A percentile compares a stretch with the other conserved stretches of the same genome.
These are phyloP conservation scores for Penstemon barbatus DNA, from an alignment of 257 asterid genomes.

Conservation along the genomic window DNA sequence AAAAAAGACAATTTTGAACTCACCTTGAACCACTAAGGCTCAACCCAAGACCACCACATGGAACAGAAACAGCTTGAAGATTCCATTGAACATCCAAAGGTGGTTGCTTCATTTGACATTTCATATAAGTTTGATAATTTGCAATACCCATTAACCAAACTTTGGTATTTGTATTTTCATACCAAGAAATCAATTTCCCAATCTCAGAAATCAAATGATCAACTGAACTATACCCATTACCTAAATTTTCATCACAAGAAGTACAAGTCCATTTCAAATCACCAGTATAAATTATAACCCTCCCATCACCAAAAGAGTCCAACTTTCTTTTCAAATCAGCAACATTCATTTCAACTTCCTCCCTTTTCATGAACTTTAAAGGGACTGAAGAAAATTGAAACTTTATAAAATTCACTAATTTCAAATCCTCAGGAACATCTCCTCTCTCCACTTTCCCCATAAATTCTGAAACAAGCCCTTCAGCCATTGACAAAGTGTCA, in stretches of 20 bases:
- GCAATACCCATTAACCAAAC: slow-evolving; percentile 80
- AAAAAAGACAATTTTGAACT: slow-evolving; percentile 7
- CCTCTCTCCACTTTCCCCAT: slow-evolving; percentile 50
- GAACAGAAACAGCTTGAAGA: slow-evolving; percentile 64
- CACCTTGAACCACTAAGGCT: slow-evolving; percentile 64
- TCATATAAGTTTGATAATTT: slow-evolving; percentile 62
- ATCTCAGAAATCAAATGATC: slow-evolving; percentile 59
- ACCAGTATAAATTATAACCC: slow-evolving; percentile 62
- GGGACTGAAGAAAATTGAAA: slow-evolving; percentile 62
- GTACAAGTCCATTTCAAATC: slow-evolving; percentile 71
- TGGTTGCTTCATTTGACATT: slow-evolving; percentile 69
- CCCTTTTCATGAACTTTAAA: slow-evolving; percentile 55
- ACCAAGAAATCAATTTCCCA: slow-evolving; percentile 50
- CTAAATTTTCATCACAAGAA: slow-evolving; percentile 7
- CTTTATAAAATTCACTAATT: slow-evolving; percentile 44
- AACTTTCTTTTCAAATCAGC: slow-evolving; percentile 64
- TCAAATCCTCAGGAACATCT: slow-evolving; percentile 57
- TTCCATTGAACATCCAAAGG: slow-evolving; percentile 69
- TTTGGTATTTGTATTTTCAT: slow-evolving; percentile 31
- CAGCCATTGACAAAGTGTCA: slow-evolving; percentile 43
- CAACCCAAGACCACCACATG: slow-evolving; percentile 65
- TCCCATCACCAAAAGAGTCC: slow-evolving; percentile 42
- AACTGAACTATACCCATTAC: slow-evolving; percentile 45
- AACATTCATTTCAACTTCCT: slow-evolving; percentile 62
- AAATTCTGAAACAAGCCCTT: slow-evolving; percentile 43